Conservation (phyloP, 2,329 filamentous ascomycete genomes). For the Fusarium gaditjirri region DNA sequence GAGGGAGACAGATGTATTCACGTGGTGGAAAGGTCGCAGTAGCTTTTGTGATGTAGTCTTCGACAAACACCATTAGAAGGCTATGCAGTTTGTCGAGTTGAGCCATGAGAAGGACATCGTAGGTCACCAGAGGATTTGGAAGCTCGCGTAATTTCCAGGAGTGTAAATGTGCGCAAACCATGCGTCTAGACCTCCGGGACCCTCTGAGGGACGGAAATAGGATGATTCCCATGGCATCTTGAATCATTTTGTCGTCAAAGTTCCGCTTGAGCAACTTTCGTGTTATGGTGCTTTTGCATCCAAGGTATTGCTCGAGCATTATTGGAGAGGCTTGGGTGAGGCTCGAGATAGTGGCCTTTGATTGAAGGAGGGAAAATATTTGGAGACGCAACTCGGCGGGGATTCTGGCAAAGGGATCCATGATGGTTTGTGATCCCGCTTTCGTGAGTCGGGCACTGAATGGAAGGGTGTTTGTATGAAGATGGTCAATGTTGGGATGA, state of each 20-base stretch:
- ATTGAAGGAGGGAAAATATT: slow-evolving; percentile 1
- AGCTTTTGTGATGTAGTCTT: slow-evolving; percentile 32
- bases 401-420: slow-evolving; percentile 11
- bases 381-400: slow-evolving; percentile 12
- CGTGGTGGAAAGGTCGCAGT: slow-evolving; percentile 21
- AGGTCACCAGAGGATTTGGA: background rate
- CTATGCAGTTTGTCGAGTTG: slow-evolving; percentile 9
- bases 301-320: slow-evolving; percentile 7
- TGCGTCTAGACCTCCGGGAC: fast-evolving
- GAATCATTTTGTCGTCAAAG: slow-evolving; percentile 14
- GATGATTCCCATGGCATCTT: slow-evolving; percentile 23
- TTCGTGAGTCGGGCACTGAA: too few species aligned
- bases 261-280: background rate
- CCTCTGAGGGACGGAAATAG: background rate
- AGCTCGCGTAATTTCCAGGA: background rate
- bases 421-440: background rate
- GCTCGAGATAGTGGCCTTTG: background rate
- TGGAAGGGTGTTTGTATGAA: too few species aligned
- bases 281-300: background rate
- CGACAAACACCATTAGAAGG: slow-evolving; percentile 17
- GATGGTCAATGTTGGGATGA: too few species aligned
- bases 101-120: background rate
- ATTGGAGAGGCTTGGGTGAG: slow-evolving; percentile 10
- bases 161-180: fast-evolving
- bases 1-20: slow-evolving; percentile 29